Conservation (phyloP, 140 eudicot genomes). For the Flaveria floridana region DNA sequence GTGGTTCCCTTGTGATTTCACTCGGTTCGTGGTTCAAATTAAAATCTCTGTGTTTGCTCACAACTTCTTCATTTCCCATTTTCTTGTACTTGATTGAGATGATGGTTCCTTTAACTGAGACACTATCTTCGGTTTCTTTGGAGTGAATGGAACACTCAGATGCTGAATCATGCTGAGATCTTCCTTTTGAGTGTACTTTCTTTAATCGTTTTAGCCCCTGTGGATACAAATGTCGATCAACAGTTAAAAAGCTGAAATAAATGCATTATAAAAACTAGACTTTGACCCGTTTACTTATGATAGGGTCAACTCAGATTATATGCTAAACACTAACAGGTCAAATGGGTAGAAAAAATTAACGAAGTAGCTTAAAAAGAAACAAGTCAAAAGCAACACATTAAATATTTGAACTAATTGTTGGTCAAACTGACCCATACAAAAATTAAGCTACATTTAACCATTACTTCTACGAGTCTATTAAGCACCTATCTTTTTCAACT, state of each 20-base stretch:
- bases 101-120: slow-evolving; percentile 31
- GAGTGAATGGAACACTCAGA: slow-evolving; percentile 32
- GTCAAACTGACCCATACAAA: background rate
- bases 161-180: slow-evolving; percentile 37
- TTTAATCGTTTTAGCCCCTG: slow-evolving; percentile 85
- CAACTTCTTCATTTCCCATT: slow-evolving; percentile 37
- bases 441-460: background rate
- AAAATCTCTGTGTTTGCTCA: slow-evolving; percentile 34
- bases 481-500: background rate
- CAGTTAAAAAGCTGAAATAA: background rate
- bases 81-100: slow-evolving; percentile 55
- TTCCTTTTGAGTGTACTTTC: slow-evolving; percentile 49
- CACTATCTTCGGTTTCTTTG: slow-evolving; percentile 24
- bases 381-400: background rate
- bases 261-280: background rate
- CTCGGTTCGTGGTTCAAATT: slow-evolving; percentile 1
- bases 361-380: background rate
- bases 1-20: slow-evolving; percentile 36
- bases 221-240: slow-evolving; percentile 14
- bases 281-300: background rate
- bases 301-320: slow-evolving; percentile 10
- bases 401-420: background rate
- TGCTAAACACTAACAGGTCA: background rate
- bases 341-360: background rate
- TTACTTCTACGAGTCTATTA: background rate